A percentile compares a stretch with the other conserved stretches of the same genome.
These are phyloP conservation scores for Macrolepiota albuminosa DNA, from an alignment of 768 basidiomycete genomes.

Conservation along the genomic window DNA sequence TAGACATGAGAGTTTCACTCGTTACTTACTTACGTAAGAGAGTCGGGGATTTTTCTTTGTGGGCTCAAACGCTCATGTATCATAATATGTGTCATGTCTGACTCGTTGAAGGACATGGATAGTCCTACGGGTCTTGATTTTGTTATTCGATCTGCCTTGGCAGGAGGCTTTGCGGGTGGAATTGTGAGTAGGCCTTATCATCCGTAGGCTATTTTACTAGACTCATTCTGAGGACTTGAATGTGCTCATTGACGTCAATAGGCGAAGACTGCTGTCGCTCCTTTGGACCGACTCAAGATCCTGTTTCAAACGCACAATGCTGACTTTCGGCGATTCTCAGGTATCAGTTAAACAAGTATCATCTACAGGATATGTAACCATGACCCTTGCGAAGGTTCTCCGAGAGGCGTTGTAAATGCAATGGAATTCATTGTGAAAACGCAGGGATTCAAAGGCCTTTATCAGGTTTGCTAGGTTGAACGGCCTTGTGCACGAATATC, in stretches of 20 bases:
- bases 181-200: not conserved
- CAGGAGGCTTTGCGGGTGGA: slow-evolving; percentile 4
- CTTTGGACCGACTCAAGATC: slow-evolving; percentile 6
- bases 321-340: slow-evolving; percentile 6
- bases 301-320: slow-evolving; percentile 3
- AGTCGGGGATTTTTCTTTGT: not conserved
- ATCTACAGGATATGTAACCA: not conserved
- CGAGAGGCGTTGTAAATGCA: not conserved
- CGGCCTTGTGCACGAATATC: not conserved
- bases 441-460: slow-evolving; percentile 2
- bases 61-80: not conserved
- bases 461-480: not conserved
- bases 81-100: not conserved
- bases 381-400: not conserved
- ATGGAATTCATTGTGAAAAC: not conserved
- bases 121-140: not conserved
- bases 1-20: not conserved
- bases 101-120: not conserved
- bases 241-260: not conserved
- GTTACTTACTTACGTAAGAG: not conserved
- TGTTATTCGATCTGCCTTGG: not conserved
- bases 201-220: not conserved
- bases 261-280: slow-evolving; percentile 7
- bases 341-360: not conserved
- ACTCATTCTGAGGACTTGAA: not conserved